Percentiles rank a stretch among this genome's conserved stretches.
phyloP scores from a whole-genome alignment of 352 stramenopile genomes.

The Phytophthora macrochlamydospora region DNA sequence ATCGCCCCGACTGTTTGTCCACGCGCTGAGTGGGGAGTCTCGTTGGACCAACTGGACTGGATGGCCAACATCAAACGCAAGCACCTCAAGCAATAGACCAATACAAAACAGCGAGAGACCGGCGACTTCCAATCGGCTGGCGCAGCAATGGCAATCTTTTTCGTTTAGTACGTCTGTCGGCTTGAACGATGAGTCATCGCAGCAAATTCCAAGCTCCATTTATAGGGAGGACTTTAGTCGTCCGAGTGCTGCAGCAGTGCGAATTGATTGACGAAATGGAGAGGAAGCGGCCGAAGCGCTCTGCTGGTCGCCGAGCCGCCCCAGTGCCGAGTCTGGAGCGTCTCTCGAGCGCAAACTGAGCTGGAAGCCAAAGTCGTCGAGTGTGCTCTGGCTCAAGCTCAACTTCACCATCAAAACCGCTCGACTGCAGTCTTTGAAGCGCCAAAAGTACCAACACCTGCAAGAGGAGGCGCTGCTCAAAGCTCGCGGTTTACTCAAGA shows the following conservation, averaged over 20 bases:
- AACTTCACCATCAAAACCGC: slow-evolving; percentile 77
- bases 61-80: slow-evolving; percentile 86
- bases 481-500: slow-evolving; percentile 61
- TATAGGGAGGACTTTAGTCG: slow-evolving; percentile 6
- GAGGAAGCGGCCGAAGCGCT: slow-evolving; percentile 22
- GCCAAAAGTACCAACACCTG: slow-evolving; percentile 76
- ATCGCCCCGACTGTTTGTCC: slow-evolving; percentile 48
- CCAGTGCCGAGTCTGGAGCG: not conserved
- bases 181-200: no score
- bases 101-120: no score
- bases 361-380: slow-evolving; percentile 42
- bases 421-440: slow-evolving; percentile 62
- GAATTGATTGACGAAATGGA: slow-evolving; percentile 3
- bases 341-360: slow-evolving; percentile 12
- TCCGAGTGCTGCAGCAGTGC: no score
- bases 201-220: slow-evolving; percentile 7
- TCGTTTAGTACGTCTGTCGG: no score
- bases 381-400: slow-evolving; percentile 72
- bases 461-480: slow-evolving; percentile 71
- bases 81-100: slow-evolving; percentile 46
- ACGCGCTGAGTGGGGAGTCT: slow-evolving; percentile 49
- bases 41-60: slow-evolving; percentile 71
- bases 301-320: slow-evolving; percentile 7
- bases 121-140: no score
- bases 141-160: no score